phyloP scores from a whole-genome alignment of 1,139 yeast genomes.

The Pichia sp. region DNA sequence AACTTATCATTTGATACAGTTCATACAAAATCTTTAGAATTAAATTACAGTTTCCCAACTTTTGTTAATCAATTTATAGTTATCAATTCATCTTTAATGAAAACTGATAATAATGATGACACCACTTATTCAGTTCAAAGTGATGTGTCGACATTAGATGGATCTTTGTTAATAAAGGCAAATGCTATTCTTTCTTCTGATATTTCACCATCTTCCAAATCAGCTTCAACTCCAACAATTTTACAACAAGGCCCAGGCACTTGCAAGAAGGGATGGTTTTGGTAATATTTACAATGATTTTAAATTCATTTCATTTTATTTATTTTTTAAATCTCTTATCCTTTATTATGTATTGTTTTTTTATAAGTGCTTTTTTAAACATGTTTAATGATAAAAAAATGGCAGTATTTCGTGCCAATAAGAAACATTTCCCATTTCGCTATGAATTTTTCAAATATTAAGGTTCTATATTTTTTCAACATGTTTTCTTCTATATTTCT shows the following conservation, averaged over 20 bases:
- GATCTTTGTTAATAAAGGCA: conserved; percentile 40
- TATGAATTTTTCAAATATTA: too few species aligned
- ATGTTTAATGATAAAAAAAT: background rate
- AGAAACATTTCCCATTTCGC: background rate
- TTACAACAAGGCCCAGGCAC: too few species aligned
- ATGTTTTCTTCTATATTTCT: too few species aligned
- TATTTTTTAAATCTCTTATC: too few species aligned
- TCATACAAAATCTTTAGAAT: conserved; percentile 41
- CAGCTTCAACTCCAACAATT: background rate
- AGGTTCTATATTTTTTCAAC: too few species aligned
- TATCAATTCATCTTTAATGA: conserved; percentile 44
- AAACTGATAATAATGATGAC: conserved; percentile 29
- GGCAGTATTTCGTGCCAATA: conserved; percentile 10
- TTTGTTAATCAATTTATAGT: conserved; percentile 74
- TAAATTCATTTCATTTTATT: background rate
- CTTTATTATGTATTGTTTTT: too few species aligned
- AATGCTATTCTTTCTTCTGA: conserved; percentile 25
- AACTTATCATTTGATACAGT: conserved; percentile 16
- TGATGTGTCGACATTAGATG: conserved; percentile 33
- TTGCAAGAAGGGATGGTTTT: conserved; percentile 10
- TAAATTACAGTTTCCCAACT: conserved; percentile 67
- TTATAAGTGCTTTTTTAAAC: too few species aligned
- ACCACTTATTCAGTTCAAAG: conserved; percentile 26
- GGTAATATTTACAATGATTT: conserved; percentile 4
- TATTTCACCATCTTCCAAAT: background rate